Evolutionary conservation across 768 basidiomycete species (phyloP).

Genomic region (Russula virescens): DNA sequence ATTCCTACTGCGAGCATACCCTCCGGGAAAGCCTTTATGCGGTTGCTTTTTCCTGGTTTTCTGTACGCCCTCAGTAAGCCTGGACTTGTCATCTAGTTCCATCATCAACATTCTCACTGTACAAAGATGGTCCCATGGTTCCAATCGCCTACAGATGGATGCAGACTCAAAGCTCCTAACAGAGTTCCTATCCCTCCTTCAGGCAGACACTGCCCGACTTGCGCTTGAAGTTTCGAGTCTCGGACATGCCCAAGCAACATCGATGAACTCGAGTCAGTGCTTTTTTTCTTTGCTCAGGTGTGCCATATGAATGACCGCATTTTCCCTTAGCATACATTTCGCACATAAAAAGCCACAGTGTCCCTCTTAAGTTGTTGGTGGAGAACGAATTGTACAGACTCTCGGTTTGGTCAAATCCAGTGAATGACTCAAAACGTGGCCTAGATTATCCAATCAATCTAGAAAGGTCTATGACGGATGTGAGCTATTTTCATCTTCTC

Average conservation of each 20-base stretch:
- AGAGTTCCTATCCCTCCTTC: conserved; percentile 75
- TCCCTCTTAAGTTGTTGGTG: conserved; percentile 74
- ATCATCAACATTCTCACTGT: not conserved
- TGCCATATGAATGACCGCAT: conserved; percentile 17
- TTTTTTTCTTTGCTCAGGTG: conserved; percentile 31
- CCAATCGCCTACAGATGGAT: conserved; percentile 83
- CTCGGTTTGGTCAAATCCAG: conserved; percentile 86
- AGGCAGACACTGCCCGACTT: conserved; percentile 64
- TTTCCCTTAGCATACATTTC: conserved; percentile 43
- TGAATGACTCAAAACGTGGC: conserved; percentile 67
- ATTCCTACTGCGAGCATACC: conserved; percentile 70
- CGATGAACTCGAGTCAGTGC: conserved; percentile 29
- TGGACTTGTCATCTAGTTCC: not conserved
- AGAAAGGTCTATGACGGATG: conserved; percentile 59
- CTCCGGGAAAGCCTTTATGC: conserved; percentile 72
- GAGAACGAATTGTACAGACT: conserved; percentile 88
- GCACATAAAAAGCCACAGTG: conserved; percentile 58
- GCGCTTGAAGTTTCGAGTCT: conserved; percentile 56
- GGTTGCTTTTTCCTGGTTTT: conserved; percentile 88
- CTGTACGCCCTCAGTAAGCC: conserved; percentile 84
- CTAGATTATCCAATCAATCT: conserved; percentile 49
- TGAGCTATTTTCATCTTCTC: conserved; percentile 31
- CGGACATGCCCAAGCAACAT: conserved; percentile 40
- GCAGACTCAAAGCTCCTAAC: conserved; percentile 83
- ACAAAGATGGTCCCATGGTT: conserved; percentile 91